A percentile compares a stretch with the other conserved stretches of the same genome.
These are phyloP conservation scores for Miamiensis avidus DNA, from an alignment of 169 alveolate genomes.

Conservation along the genomic window DNA sequence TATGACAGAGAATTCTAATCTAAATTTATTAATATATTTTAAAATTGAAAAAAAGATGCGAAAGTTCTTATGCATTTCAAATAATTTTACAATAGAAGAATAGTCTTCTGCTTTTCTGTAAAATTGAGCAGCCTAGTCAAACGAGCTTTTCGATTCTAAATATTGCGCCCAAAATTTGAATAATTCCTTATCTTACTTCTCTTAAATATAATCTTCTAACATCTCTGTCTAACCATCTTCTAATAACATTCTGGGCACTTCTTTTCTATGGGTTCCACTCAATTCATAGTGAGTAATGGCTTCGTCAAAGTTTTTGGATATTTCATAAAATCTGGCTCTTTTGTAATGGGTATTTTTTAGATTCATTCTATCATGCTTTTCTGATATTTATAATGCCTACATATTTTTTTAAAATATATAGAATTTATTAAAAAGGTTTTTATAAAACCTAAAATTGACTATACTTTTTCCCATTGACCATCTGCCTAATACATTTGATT, in stretches of 20 bases:
- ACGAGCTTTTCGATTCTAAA: slow-evolving; percentile 68
- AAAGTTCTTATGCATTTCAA: no score
- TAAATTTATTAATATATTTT: slow-evolving; percentile 26
- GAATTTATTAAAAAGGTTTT: background rate
- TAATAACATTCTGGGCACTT: slow-evolving; percentile 86
- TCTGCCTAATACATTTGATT: slow-evolving; percentile 75
- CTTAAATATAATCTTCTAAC: slow-evolving; percentile 65
- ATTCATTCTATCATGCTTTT: slow-evolving; percentile 81
- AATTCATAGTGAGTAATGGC: slow-evolving; percentile 79
- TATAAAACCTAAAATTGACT: no score
- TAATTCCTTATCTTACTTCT: slow-evolving; percentile 69
- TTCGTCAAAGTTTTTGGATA: slow-evolving; percentile 65
- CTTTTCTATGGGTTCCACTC: slow-evolving; percentile 73
- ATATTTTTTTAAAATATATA: no score
- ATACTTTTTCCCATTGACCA: slow-evolving; percentile 79
- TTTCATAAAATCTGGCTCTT: slow-evolving; percentile 80
- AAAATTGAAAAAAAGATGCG: background rate
- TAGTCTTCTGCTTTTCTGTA: slow-evolving; percentile 76
- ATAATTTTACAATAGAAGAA: slow-evolving; percentile 58
- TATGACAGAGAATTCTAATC: slow-evolving; percentile 33
- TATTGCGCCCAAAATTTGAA: slow-evolving; percentile 85
- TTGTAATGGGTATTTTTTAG: slow-evolving; percentile 81
- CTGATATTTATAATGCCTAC: slow-evolving; percentile 73
- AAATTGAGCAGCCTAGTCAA: slow-evolving; percentile 68
- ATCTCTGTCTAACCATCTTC: slow-evolving; percentile 54